These are phyloP conservation scores for Pyronema domesticum DNA, from an alignment of 495 filamentous ascomycete species.

Conservation along the genomic window DNA sequence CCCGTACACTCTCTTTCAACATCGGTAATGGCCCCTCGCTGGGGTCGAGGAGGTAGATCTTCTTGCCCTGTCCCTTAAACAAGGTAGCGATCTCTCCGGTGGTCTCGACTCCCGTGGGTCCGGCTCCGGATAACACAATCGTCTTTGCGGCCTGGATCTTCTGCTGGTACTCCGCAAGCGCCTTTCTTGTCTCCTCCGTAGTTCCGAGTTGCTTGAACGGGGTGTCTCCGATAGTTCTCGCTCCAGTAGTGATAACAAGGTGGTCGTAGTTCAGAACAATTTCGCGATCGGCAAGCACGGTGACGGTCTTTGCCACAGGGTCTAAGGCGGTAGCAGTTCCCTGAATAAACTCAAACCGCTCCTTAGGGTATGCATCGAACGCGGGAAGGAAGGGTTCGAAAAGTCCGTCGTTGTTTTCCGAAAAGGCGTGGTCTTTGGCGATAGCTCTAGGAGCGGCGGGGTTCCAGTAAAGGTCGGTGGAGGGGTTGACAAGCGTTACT, in stretches of 20 bases:
- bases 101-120: conserved; percentile 47
- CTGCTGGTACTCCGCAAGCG: conserved; percentile 19
- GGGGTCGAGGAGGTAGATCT: conserved; percentile 34
- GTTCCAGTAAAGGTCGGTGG: conserved; percentile 41
- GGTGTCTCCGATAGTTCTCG: conserved; percentile 17
- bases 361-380: conserved; percentile 24
- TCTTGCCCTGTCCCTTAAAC: conserved; percentile 24
- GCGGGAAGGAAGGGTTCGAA: conserved; percentile 30
- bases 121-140: conserved; percentile 50
- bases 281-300: conserved; percentile 7
- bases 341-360: conserved; percentile 26
- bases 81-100: conserved; percentile 35
- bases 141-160: conserved; percentile 35
- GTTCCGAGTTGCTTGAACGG: conserved; percentile 22
- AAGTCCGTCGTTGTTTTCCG: conserved; percentile 27
- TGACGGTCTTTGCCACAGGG: conserved; percentile 15
- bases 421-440: conserved; percentile 24
- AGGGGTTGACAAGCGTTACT: conserved; percentile 30
- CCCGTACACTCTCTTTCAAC: conserved; percentile 20
- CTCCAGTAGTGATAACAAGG: conserved; percentile 28
- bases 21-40: conserved; percentile 28
- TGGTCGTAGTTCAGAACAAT: conserved; percentile 19
- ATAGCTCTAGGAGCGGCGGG: conserved; percentile 38
- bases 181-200: conserved; percentile 12
- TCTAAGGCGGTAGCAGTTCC: conserved; percentile 24